A percentile compares a stretch with the other conserved stretches of the same genome.
Evolutionary conservation across 2,329 filamentous ascomycete species (phyloP).

Genomic region (Aspergillus oerlinghausenensis): DNA sequence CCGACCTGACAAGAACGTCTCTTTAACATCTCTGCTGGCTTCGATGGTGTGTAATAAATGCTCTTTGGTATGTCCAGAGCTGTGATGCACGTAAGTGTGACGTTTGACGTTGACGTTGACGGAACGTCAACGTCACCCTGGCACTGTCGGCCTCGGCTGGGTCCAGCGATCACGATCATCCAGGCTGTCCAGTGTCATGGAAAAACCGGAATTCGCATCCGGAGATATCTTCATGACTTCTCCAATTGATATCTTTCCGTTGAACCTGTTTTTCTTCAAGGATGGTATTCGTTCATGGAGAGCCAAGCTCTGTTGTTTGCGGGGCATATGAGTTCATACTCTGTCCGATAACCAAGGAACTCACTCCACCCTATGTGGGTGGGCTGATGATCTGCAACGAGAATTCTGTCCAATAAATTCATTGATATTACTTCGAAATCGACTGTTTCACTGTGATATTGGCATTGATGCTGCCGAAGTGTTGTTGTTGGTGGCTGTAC

Average conservation of each 20-base stretch:
- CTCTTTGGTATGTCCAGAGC: background rate
- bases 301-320: background rate
- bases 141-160: slow-evolving; percentile 1
- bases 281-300: background rate
- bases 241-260: background rate
- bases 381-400: background rate
- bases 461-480: background rate
- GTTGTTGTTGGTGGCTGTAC: background rate
- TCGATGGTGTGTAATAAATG: background rate
- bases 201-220: slow-evolving; percentile 1
- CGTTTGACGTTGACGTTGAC: background rate
- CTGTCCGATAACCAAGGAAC: background rate
- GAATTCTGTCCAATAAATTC: background rate
- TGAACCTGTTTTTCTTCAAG: background rate
- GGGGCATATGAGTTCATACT: background rate
- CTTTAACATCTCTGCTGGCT: background rate
- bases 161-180: background rate
- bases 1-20: background rate
- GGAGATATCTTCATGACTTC: background rate
- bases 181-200: background rate
- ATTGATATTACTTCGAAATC: background rate
- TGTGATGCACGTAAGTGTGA: slow-evolving; percentile 6
- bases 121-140: slow-evolving; percentile 12
- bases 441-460: background rate
- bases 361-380: background rate